Percentiles rank a stretch among this genome's conserved stretches.
Evolutionary conservation across 148 eudicot genomes (phyloP).

Genomic region (Drosera capensis): DNA sequence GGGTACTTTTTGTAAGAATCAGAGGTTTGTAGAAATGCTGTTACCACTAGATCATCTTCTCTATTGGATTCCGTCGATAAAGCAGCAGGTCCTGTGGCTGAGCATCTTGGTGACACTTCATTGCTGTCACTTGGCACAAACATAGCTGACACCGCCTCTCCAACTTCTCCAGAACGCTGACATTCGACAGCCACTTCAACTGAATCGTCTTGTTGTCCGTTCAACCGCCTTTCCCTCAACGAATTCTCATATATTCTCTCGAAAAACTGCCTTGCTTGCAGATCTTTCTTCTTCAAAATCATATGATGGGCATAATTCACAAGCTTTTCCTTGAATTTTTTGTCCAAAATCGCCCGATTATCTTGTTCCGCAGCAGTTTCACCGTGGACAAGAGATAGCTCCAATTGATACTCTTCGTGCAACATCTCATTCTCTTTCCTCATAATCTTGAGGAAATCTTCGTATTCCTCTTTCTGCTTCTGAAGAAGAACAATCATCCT

Average conservation of each 20-base stretch:
- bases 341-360: conserved; percentile 10
- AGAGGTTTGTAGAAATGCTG: background rate
- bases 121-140: background rate
- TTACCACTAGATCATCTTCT: background rate
- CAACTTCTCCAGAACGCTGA: background rate
- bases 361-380: conserved; percentile 9
- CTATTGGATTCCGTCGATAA: background rate
- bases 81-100: background rate
- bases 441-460: conserved; percentile 9
- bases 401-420: conserved; percentile 10
- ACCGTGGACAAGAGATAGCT: conserved; percentile 6
- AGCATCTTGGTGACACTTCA: background rate
- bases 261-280: conserved; percentile 7
- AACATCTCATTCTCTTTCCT: conserved; percentile 8
- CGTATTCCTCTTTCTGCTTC: conserved; percentile 11
- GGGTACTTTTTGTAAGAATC: background rate
- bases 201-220: background rate
- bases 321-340: conserved; percentile 8
- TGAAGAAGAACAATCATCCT: conserved; percentile 14
- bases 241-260: conserved; percentile 10
- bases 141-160: background rate
- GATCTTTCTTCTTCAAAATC: conserved; percentile 8
- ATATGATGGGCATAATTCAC: conserved; percentile 9
- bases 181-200: conserved; percentile 2
- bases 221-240: conserved; percentile 6